Evolutionary conservation across 495 filamentous ascomycete species (phyloP), one percentile per base, ranked within the genome.

Genomic region (Penicillium salamii): DNA sequence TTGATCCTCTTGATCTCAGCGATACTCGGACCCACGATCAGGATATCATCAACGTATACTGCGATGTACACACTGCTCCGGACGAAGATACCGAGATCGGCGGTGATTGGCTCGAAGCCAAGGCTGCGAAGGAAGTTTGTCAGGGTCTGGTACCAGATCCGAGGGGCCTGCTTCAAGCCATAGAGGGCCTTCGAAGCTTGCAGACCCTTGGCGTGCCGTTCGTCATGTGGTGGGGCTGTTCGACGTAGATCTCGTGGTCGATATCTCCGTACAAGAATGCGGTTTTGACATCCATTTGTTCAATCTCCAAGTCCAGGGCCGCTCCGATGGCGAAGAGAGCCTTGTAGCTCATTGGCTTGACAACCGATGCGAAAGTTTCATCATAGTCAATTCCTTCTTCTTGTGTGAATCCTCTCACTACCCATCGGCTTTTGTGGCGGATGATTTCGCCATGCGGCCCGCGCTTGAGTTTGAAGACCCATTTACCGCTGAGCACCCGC

Each of bases 351-450:
- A 63, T 63, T 35, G 58, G 55, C 45, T 75, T 75, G 31, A 72
- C 67, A 19, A 75, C 69, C 21, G 61, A 61, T 5, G 68, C 57
- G 54, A 70, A 76, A 3, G 64, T 74, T 42, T 77, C 60, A 26
- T 68, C 31, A 50, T 65, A 76, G 46, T 75, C 57, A 18, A 69
- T 52, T 15, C 62, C 64, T 14, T 68, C 42, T 46, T 52, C 32
- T 60, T 76, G 59, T 15, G 49, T 50, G 14, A 62, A 65, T 8
- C 52, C 55, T 52, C 61, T 51, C 3, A 67, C 66, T 20, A 71
- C 60, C 49, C 42, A 66, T 36, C 65, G 28, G 29, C 53, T 52
- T 38, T 72, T 72, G 32, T 68, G 47, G 2, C 51, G 23, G 14
- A 60, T 24, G n/a, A 67, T 43, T 54, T 67, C 52, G 14, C 64